Conservation (phyloP, 306 rosid genomes). For the Lupinus albus region DNA sequence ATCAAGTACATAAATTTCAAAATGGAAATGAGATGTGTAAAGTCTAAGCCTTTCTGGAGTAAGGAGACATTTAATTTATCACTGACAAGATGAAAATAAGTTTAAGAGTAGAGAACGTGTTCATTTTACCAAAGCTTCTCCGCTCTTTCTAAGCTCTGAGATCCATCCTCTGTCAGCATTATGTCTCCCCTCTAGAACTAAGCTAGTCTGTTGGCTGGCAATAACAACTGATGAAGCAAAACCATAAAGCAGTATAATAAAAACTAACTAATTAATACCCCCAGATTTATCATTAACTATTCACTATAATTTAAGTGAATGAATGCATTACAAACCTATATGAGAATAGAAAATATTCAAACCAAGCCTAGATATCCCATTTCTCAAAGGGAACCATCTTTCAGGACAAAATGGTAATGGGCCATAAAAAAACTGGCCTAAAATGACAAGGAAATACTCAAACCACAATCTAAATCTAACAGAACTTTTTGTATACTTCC, state of each 20-base stretch:
- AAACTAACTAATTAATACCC: constrained; percentile 6
- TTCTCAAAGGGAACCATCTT: constrained; percentile 21
- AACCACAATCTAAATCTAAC: constrained; percentile 17
- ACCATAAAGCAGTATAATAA: constrained; percentile 35
- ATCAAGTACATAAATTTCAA: constrained; percentile 25
- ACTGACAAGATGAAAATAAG: constrained; percentile 19
- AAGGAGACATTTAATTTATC: constrained; percentile 15
- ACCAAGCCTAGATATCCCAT: constrained; percentile 21
- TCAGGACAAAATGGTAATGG: background rate
- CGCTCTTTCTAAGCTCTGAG: constrained; percentile 71
- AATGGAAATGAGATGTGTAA: constrained; percentile 9
- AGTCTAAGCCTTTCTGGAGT: background rate
- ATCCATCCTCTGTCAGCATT: constrained; percentile 93
- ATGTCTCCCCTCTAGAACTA: constrained; percentile 88
- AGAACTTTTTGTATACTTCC: background rate
- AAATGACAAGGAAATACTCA: constrained; percentile 22
- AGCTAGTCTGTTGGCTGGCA: constrained; percentile 71
- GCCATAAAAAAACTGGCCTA: background rate
- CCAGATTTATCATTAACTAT: constrained; percentile 16
- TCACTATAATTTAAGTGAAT: constrained; percentile 25
- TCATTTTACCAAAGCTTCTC: constrained; percentile 75
- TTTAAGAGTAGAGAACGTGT: constrained; percentile 18
- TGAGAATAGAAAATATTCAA: constrained; percentile 25
- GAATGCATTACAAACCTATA: constrained; percentile 7
- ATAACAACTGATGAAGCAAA: constrained; percentile 48